These are phyloP conservation scores for Candida alai DNA, from an alignment of 805 yeast species.

Conservation along the genomic window DNA sequence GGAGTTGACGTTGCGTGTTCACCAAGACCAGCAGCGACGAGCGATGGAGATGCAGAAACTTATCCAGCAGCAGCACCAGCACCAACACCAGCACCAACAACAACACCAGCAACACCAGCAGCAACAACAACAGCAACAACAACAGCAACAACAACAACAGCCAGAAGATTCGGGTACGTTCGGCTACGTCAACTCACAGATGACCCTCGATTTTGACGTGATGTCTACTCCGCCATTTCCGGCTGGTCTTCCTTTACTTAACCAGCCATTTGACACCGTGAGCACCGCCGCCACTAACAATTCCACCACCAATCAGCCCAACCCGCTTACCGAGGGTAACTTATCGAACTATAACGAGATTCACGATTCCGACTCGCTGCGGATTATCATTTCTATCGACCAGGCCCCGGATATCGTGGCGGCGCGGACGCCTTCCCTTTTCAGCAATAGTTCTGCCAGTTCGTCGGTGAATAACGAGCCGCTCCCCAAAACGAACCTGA, in stretches of 20 bases:
- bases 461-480: conserved; percentile 21
- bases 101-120: conserved; percentile 6
- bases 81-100: conserved; percentile 4
- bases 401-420: conserved; percentile 38
- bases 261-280: background rate
- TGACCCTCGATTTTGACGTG: conserved; percentile 7
- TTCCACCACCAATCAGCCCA: conserved; percentile 4
- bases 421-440: conserved; percentile 52
- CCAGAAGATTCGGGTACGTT: background rate
- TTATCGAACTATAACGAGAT: conserved; percentile 10
- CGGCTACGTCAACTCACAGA: background rate
- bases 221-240: conserved; percentile 10
- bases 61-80: background rate
- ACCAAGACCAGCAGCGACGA: conserved; percentile 7
- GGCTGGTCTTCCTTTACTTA: background rate
- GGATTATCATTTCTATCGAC: conserved; percentile 18
- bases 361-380: conserved; percentile 10
- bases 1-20: conserved; percentile 5
- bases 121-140: conserved; percentile 4
- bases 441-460: conserved; percentile 43
- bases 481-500: conserved; percentile 3
- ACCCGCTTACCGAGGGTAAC: conserved; percentile 14
- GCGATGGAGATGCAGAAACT: background rate
- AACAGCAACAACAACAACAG: conserved; percentile 1
- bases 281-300: conserved; percentile 5